phyloP scores from a whole-genome alignment of 202 grass and related monocot species.

The Dendrocalamus latiflorus region DNA sequence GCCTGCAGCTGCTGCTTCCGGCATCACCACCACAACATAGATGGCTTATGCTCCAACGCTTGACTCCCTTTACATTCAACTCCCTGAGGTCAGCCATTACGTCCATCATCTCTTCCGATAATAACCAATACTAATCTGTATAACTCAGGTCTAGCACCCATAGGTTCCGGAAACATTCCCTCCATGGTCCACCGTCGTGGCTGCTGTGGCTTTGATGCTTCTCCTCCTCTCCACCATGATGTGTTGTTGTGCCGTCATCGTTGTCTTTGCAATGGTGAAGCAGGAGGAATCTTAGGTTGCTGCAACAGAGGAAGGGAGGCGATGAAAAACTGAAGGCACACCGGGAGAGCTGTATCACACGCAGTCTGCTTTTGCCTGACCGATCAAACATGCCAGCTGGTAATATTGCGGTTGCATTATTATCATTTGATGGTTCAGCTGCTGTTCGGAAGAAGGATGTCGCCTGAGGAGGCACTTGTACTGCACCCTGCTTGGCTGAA shows the following conservation, averaged over 20 bases:
- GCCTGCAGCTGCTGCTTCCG: rapidly evolving
- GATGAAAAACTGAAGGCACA: constrained; percentile 9
- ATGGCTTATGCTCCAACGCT: neutral
- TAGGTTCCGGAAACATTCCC: too few relatives aligned
- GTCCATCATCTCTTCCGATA: neutral
- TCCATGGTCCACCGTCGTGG: too few relatives aligned
- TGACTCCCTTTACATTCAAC: neutral
- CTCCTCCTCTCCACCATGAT: too few relatives aligned
- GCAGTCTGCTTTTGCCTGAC: neutral
- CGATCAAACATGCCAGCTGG: neutral
- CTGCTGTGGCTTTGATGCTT: too few relatives aligned
- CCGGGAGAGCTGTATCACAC: neutral
- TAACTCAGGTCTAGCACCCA: too few relatives aligned
- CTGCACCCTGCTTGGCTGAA: too few relatives aligned
- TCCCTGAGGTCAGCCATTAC: constrained; percentile 15
- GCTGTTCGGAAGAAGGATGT: neutral
- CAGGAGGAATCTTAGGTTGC: neutral
- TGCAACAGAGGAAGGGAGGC: neutral
- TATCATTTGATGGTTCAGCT: neutral
- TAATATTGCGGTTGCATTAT: too few relatives aligned
- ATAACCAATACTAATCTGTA: neutral
- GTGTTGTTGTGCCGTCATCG: too few relatives aligned
- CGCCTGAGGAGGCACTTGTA: neutral
- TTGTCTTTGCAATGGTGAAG: neutral
- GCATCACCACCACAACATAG: neutral